Evolutionary conservation across 2,329 filamentous ascomycete genomes (phyloP), one percentile per base, ranked within the genome.

Genomic region (Colletotrichum phormii): DNA sequence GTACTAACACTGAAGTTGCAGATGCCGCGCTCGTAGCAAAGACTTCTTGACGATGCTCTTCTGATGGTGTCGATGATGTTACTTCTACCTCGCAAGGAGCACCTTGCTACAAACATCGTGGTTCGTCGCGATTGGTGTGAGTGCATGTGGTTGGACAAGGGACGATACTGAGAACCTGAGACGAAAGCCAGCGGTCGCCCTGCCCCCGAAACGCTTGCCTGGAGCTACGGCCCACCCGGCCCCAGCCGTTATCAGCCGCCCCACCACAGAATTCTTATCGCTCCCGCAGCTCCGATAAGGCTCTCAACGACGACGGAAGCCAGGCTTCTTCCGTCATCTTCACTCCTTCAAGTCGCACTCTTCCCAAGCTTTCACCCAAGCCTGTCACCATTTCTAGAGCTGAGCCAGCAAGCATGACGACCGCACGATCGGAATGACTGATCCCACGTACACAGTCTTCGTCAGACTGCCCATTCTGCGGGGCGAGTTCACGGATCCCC

Each of bases 401-500:
- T 60, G 35, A 46, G 18, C 54, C 67, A 62, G 57, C 64, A 67
- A 69, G 66, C 65, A 75, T 73, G 72, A 70, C 46, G 66, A 72
- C n/a, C 60, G 31, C 31, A 70, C 46, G 46, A 13, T 64, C 67
- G 62, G 62, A 69, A 85, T 85, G 83, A 75, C 89, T 83, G 87
- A 90, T 66, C 87, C 88, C 55, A 86, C 82, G 46, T 92, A 90
- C 81, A 97, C 94, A 15, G 92, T 97, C 72, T 94, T 97, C 78
- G 90, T 99, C 75, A 90, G 95, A 75, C 89, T 98, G n/a, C 97
- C 97, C 29, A 97, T 98, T 79, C 90, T 93, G 46, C 90, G 97
- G 69, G 93, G 93, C 53, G 91, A 94, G 78, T 99, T 99, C 84
- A 89, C 95, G 74, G 96, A 99, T 82, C 97, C 97, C 70, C 93